Evolutionary conservation across 2,329 filamentous ascomycete species (phyloP), one percentile per base, ranked within the genome.

Genomic region (Aureobasidium melanogenum): DNA sequence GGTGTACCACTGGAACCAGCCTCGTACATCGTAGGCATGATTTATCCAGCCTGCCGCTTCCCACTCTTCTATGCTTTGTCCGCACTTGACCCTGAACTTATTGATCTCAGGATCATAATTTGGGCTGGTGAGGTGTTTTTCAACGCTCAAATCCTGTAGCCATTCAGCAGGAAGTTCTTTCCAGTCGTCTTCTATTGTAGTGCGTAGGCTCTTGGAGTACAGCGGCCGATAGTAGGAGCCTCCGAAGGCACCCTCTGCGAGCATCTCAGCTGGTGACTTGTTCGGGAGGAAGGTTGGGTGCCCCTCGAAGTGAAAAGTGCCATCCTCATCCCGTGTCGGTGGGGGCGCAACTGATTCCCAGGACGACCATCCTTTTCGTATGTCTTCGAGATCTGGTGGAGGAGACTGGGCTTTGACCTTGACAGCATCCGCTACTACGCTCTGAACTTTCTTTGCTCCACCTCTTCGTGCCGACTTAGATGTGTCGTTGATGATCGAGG

Each of bases 1-100:
- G 52, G 75, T 77, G 66, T 82, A 83, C 80, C 80, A 83, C 66
- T 83, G 80, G 65, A 82, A 82, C 80, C 80, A 84, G 6, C 80
- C 81, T 48, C 81, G 68, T 1, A 81, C 77, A 67, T 83, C 81
- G 58, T 77, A 76, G 26, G 74, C 72, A 64, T 82, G 80, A n/a
- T 73, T 72, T 51, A 83, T 82, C 81, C 80, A 84, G 0, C 81
- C 81, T 4, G 74, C 74, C 0, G 76, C 77, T 66, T 83, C 81
- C 81, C 81, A 83, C 64, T 80, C 75, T 65, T 82, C 80, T 47
- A 82, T 82, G 17, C 70, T 75, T 69, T 83, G 81, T 5, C 81
- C 81, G 64, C 79, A 81, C 3, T 75, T 65, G 3, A 81, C 80
- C 61, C 77, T 77, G 69, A 75, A 82, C 64, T 82, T 83, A 69